Percentiles rank a stretch among this genome's conserved stretches.
Conservation (phyloP, 139 green algal genomes). For the Chlamydomonas sp. region DNA sequence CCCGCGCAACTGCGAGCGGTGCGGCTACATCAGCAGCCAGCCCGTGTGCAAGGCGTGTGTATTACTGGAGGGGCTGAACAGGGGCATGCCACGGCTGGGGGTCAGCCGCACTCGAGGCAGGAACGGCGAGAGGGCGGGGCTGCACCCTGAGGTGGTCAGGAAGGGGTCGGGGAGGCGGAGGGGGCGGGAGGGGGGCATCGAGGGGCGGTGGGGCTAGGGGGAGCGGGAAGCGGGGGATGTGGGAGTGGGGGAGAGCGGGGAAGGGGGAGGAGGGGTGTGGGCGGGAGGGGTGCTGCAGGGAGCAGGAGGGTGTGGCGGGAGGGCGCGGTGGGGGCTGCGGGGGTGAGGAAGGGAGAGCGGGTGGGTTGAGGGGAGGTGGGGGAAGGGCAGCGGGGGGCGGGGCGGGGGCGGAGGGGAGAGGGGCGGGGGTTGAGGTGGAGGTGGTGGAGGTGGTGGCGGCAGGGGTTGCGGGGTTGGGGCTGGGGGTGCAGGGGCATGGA, state of each 20-base stretch:
- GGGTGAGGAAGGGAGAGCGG: background rate
- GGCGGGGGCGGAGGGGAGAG: no score
- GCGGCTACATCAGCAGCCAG: slow-evolving; percentile 91
- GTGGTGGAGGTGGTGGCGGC: no score
- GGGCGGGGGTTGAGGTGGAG: no score
- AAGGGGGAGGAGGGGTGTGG: no score
- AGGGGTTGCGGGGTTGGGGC: no score
- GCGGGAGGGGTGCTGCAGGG: no score
- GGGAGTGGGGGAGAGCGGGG: background rate
- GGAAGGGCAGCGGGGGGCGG: no score
- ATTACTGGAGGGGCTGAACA: slow-evolving; percentile 91
- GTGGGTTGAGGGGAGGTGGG: no score
- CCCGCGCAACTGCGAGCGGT: slow-evolving; percentile 77
- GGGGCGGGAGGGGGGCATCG: background rate
- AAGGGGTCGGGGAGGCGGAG: background rate
- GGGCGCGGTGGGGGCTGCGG: background rate
- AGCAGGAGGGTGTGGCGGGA: background rate
- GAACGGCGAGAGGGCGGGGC: background rate
- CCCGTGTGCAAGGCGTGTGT: slow-evolving; percentile 91
- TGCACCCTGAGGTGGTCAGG: slow-evolving; percentile 9
- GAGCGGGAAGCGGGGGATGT: background rate
- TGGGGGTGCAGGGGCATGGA: no score
- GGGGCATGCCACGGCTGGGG: slow-evolving; percentile 68
- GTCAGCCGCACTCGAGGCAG: slow-evolving; percentile 48
- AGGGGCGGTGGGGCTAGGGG: background rate